A percentile compares a stretch with the other conserved stretches of the same genome.
Evolutionary conservation across 805 yeast genomes (phyloP).

Genomic region (Priceomyces haplophilus): DNA sequence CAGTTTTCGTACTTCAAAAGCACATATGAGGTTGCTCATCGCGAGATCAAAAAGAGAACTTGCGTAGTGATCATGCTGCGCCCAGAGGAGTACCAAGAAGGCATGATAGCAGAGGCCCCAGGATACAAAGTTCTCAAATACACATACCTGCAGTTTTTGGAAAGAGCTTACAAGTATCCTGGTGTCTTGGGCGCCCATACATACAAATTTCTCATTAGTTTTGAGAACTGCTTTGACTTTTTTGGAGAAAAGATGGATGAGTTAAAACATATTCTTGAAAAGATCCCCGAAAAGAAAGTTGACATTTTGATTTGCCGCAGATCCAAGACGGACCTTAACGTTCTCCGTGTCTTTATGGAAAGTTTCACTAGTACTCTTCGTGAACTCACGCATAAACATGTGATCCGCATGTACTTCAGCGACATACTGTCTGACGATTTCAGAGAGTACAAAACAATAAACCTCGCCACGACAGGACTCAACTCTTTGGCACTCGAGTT

Average conservation of each 20-base stretch:
- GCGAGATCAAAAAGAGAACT: slow-evolving; percentile 2
- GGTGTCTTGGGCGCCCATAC: neutral
- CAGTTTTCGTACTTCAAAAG: slow-evolving; percentile 1
- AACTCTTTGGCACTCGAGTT: neutral
- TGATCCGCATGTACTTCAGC: neutral
- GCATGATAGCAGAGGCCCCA: neutral
- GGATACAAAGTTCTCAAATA: neutral
- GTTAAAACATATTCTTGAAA: neutral
- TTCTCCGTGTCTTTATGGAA: neutral
- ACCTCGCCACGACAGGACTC: slow-evolving; percentile 1
- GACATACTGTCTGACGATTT: slow-evolving; percentile 1
- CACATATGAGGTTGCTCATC: neutral
- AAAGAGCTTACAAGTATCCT: neutral
- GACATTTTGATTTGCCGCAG: slow-evolving; percentile 1
- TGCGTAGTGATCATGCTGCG: neutral
- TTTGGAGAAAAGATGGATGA: slow-evolving; percentile 2
- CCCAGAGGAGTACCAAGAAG: neutral
- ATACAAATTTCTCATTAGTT: slow-evolving; percentile 1
- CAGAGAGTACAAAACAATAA: slow-evolving; percentile 1
- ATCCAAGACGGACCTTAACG: neutral
- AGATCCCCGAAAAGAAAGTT: neutral
- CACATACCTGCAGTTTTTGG: neutral
- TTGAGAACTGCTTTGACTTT: neutral
- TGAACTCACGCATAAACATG: neutral
- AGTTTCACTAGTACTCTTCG: neutral